Percentiles rank a stretch among this genome's conserved stretches.
These are phyloP conservation scores for Fusarium xyrophilum DNA, from an alignment of 2,329 filamentous ascomycete genomes.

Conservation along the genomic window DNA sequence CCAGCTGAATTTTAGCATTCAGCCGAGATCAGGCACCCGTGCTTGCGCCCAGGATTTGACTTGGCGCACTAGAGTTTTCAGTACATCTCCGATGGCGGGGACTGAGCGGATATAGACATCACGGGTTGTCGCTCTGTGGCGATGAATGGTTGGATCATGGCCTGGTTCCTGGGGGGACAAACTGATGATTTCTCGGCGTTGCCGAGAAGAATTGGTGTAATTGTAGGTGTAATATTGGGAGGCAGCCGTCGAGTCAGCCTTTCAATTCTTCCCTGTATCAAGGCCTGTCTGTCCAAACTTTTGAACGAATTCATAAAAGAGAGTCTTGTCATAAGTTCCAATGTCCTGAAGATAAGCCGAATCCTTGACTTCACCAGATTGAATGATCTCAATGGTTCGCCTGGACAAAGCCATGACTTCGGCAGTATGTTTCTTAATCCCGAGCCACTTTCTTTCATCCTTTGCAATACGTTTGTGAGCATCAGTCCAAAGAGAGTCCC, in stretches of 20 bases:
- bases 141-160: not conserved
- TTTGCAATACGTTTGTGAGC: not conserved
- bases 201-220: not conserved
- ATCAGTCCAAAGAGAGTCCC: constrained; percentile 12
- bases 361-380: not conserved
- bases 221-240: not conserved
- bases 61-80: not conserved
- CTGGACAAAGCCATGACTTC: constrained; percentile 12
- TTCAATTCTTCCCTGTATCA: not conserved
- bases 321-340: constrained; percentile 8
- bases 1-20: not conserved
- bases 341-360: constrained; percentile 6
- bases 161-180: not conserved
- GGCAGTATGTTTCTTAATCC: constrained; percentile 8
- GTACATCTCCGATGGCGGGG: not conserved
- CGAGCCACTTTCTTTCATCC: constrained; percentile 15
- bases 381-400: not conserved
- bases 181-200: not conserved
- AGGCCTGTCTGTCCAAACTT: not conserved
- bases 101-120: constrained; percentile 2
- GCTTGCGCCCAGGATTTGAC: not conserved
- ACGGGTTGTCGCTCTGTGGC: not conserved
- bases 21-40: constrained; percentile 1
- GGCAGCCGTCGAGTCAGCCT: not conserved
- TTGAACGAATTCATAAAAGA: constrained; percentile 15